phyloP scores from a whole-genome alignment of 2,329 filamentous ascomycete genomes.

The Fusarium continuum region DNA sequence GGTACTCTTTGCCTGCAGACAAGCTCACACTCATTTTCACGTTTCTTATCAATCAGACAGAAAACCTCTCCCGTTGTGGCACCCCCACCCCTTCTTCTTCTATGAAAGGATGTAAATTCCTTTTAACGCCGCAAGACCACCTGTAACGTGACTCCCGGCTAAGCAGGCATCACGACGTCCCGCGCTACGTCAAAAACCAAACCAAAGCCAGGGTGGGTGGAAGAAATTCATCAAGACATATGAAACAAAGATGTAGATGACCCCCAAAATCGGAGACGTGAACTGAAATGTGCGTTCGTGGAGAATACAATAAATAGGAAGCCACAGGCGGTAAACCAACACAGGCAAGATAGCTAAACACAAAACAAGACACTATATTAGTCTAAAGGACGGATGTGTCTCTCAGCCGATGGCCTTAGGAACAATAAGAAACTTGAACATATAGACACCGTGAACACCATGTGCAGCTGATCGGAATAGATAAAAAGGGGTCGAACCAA shows the following conservation, averaged over 20 bases:
- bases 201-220: not conserved
- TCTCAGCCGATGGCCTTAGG: conserved; percentile 10
- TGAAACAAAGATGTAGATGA: conserved; percentile 8
- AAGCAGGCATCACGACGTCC: not conserved
- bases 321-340: conserved; percentile 1
- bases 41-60: conserved; percentile 6
- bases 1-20: not conserved
- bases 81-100: not conserved
- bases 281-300: conserved; percentile 5
- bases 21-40: conserved; percentile 9
- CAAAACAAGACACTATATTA: conserved; percentile 16
- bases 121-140: not conserved
- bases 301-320: not conserved
- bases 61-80: not conserved
- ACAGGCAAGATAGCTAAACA: conserved; percentile 9
- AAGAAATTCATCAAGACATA: conserved; percentile 5
- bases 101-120: not conserved
- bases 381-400: conserved; percentile 15
- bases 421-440: conserved; percentile 3
- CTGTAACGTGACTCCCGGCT: not conserved
- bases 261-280: conserved; percentile 1
- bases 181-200: conserved; percentile 1
- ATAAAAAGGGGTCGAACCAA: not conserved
- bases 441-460: conserved; percentile 7
- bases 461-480: not conserved